These are phyloP conservation scores for Apiotrichum domesticum DNA, from an alignment of 1,284 basidiomycete species.

Conservation along the genomic window DNA sequence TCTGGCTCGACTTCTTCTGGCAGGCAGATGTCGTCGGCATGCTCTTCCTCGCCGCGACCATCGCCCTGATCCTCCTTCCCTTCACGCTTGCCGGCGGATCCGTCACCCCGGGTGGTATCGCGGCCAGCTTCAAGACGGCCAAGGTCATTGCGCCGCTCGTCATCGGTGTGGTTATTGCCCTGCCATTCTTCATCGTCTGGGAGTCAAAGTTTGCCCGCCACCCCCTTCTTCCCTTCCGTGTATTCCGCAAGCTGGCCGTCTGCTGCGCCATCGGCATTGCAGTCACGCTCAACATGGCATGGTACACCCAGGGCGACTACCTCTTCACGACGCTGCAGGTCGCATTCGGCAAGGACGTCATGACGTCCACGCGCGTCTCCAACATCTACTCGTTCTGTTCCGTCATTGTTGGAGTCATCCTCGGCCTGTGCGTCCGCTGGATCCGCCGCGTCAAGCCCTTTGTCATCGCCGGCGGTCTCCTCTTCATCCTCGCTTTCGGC, in stretches of 20 bases:
- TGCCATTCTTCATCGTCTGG: slow-evolving; percentile 46
- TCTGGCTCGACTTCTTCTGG: slow-evolving; percentile 45
- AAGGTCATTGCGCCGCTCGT: slow-evolving; percentile 45
- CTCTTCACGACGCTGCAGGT: slow-evolving; percentile 44
- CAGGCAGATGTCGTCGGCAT: slow-evolving; percentile 46
- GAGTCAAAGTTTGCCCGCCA: slow-evolving; percentile 40
- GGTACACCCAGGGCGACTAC: slow-evolving; percentile 46
- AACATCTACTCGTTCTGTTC: slow-evolving; percentile 47
- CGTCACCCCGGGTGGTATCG: neutral
- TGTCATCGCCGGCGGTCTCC: slow-evolving; percentile 34
- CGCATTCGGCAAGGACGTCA: slow-evolving; percentile 43
- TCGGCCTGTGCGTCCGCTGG: slow-evolving; percentile 42
- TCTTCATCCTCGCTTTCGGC: slow-evolving; percentile 42
- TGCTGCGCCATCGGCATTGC: slow-evolving; percentile 38
- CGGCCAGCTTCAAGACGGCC: slow-evolving; percentile 31
- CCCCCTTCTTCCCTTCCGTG: slow-evolving; percentile 44
- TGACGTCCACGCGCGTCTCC: slow-evolving; percentile 42
- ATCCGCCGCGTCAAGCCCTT: slow-evolving; percentile 46
- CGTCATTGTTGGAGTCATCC: slow-evolving; percentile 39
- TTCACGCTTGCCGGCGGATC: slow-evolving; percentile 43
- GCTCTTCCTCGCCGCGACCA: slow-evolving; percentile 28
- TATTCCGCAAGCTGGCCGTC: slow-evolving; percentile 46
- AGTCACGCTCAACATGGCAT: slow-evolving; percentile 44
- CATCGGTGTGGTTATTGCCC: slow-evolving; percentile 38
- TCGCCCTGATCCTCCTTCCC: slow-evolving; percentile 38